Evolutionary conservation across 1,284 basidiomycete genomes (phyloP).

Genomic region (Ustilago esculenta): DNA sequence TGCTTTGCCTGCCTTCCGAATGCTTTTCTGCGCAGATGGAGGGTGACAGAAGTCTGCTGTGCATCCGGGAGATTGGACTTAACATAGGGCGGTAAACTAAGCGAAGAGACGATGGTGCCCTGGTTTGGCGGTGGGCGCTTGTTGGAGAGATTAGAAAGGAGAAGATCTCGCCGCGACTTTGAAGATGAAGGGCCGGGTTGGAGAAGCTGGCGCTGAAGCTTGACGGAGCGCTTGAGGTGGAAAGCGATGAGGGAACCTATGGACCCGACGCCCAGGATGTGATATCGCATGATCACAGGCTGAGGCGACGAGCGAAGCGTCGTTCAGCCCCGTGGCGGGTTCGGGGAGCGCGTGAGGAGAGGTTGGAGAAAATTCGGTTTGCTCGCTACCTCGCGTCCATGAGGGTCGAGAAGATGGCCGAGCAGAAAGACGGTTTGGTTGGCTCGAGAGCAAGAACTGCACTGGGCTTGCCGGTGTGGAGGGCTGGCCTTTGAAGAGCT

Average conservation of each 20-base stretch:
- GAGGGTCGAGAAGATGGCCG: not conserved
- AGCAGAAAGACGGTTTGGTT: too few relatives aligned
- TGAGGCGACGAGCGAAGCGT: not conserved
- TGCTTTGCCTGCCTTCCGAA: constrained; percentile 28
- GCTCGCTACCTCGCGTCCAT: constrained; percentile 7
- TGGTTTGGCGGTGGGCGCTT: constrained; percentile 21
- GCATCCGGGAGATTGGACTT: constrained; percentile 39
- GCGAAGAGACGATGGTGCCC: constrained; percentile 34
- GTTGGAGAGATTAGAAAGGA: constrained; percentile 46
- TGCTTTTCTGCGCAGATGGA: constrained; percentile 47
- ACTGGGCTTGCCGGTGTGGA: constrained; percentile 17
- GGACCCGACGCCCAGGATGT: constrained; percentile 63
- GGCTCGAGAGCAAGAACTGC: not conserved
- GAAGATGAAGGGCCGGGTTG: constrained; percentile 26
- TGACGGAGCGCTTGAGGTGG: constrained; percentile 55
- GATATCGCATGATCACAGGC: constrained; percentile 57
- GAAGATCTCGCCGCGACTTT: constrained; percentile 25
- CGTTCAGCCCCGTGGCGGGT: not conserved
- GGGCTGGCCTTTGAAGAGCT: not conserved
- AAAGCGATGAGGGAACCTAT: constrained; percentile 63
- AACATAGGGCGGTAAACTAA: constrained; percentile 47
- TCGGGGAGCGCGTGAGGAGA: not conserved
- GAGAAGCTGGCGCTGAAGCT: constrained; percentile 39
- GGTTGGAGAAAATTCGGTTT: too few relatives aligned
- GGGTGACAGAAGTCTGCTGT: constrained; percentile 42